Conservation (phyloP, 208 protist species). For the Acanthamoeba royreba region DNA sequence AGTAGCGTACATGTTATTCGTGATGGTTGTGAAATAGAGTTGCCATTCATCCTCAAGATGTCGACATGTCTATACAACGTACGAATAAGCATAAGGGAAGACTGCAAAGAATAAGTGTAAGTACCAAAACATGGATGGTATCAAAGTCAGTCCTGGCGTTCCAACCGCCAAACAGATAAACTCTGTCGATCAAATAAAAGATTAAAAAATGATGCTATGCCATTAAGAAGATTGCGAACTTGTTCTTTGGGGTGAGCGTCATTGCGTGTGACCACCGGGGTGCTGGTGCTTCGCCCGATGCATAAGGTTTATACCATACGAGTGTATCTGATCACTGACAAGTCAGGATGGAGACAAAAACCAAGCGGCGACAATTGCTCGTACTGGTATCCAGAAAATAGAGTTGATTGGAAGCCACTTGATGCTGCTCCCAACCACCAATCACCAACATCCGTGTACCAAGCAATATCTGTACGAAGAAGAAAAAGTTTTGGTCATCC, state of each 20-base stretch:
- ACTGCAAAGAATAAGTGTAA: background rate
- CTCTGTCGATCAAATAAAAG: background rate
- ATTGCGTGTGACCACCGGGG: slow-evolving; percentile 3
- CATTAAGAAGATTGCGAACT: too few species aligned
- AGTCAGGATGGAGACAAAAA: too few species aligned
- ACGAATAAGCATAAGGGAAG: too few species aligned
- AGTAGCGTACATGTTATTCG: background rate
- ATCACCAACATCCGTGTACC: slow-evolving; percentile 25
- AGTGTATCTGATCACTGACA: too few species aligned
- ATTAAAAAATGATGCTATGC: background rate
- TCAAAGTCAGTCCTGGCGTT: slow-evolving; percentile 26
- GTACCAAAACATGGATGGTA: background rate
- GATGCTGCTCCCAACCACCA: slow-evolving; percentile 17
- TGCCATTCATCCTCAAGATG: slow-evolving; percentile 35
- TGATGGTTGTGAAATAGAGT: background rate
- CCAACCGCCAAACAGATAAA: slow-evolving; percentile 26
- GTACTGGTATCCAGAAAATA: slow-evolving; percentile 45
- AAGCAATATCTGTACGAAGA: slow-evolving; percentile 1
- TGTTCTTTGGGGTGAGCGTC: background rate
- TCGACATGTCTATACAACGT: slow-evolving; percentile 34
- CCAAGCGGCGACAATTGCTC: background rate
- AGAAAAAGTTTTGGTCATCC: too few species aligned
- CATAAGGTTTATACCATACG: slow-evolving; percentile 7
- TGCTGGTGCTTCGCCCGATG: background rate
- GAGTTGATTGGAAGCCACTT: background rate